phyloP scores from a whole-genome alignment of 371 early-diverging fungal genomes.

The Cokeromyces recurvatus region DNA sequence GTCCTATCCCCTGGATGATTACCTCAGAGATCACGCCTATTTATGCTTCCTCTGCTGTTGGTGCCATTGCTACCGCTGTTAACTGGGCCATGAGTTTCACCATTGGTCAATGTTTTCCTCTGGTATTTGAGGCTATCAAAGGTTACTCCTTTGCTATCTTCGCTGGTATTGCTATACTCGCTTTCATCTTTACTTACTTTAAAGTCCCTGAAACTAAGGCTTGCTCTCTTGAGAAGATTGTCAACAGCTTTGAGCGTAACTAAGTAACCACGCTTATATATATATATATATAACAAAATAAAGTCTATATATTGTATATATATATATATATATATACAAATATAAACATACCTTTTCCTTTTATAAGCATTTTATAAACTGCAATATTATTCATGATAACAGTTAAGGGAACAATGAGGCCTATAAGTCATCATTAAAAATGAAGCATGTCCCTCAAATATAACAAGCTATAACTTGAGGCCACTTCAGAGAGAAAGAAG shows the following conservation, averaged over 20 bases:
- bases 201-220: constrained; percentile 83
- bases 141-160: constrained; percentile 23
- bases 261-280: too few relatives aligned
- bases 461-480: too few relatives aligned
- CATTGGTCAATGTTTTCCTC: constrained; percentile 20
- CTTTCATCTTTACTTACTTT: constrained; percentile 26
- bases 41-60: constrained; percentile 54
- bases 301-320: too few relatives aligned
- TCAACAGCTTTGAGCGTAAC: constrained; percentile 9
- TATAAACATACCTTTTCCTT: too few relatives aligned
- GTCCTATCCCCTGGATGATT: constrained; percentile 80
- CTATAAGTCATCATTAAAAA: too few relatives aligned
- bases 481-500: too few relatives aligned
- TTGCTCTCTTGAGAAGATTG: constrained; percentile 58
- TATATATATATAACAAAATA: too few relatives aligned
- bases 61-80: constrained; percentile 48
- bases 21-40: constrained; percentile 69
- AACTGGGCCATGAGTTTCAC: constrained; percentile 54
- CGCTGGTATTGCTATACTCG: constrained; percentile 18
- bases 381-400: too few relatives aligned
- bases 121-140: constrained; percentile 11
- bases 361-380: too few relatives aligned
- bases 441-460: too few relatives aligned
- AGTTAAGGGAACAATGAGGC: too few relatives aligned
- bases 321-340: too few relatives aligned